phyloP scores from a whole-genome alignment of 805 yeast genomes.

The Blastobotrys chiropterorum region DNA sequence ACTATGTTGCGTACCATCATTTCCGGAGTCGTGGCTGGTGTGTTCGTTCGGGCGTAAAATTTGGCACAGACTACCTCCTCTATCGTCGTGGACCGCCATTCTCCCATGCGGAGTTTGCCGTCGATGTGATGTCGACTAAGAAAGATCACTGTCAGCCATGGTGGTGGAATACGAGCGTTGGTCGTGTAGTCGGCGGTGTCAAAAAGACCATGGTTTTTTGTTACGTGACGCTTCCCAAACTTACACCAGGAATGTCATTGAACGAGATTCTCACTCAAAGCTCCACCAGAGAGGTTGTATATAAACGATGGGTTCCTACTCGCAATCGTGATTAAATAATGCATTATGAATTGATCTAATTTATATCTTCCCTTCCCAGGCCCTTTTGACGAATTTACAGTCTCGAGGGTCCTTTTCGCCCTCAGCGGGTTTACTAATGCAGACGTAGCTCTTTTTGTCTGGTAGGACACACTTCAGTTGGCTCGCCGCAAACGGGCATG shows the following conservation, averaged over 20 bases:
- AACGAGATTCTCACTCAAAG: slow-evolving; percentile 37
- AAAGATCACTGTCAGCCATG: slow-evolving; percentile 35
- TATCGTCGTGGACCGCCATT: slow-evolving; percentile 94
- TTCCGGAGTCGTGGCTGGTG: slow-evolving; percentile 92
- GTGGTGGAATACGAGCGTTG: slow-evolving; percentile 61
- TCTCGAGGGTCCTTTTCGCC: slow-evolving; percentile 54
- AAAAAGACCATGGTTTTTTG: slow-evolving; percentile 67
- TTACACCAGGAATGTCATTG: slow-evolving; percentile 5
- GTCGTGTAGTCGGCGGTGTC: slow-evolving; percentile 83
- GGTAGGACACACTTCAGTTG: slow-evolving; percentile 79
- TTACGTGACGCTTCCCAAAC: slow-evolving; percentile 52
- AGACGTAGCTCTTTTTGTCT: slow-evolving; percentile 55
- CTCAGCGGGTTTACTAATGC: slow-evolving; percentile 78
- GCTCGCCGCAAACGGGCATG: slow-evolving; percentile 83
- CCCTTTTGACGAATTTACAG: slow-evolving; percentile 79
- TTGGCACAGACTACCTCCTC: slow-evolving; percentile 78
- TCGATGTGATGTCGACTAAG: slow-evolving; percentile 41
- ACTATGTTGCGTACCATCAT: slow-evolving; percentile 77
- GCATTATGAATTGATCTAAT: neutral
- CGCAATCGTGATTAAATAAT: slow-evolving; percentile 60
- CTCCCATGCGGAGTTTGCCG: slow-evolving; percentile 84
- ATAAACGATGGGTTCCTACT: slow-evolving; percentile 81
- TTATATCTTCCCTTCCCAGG: slow-evolving; percentile 52
- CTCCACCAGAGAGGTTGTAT: slow-evolving; percentile 57
- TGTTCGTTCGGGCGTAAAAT: slow-evolving; percentile 83